phyloP scores from a whole-genome alignment of 345 rosid genomes.

The Streptanthus diversifolius region DNA sequence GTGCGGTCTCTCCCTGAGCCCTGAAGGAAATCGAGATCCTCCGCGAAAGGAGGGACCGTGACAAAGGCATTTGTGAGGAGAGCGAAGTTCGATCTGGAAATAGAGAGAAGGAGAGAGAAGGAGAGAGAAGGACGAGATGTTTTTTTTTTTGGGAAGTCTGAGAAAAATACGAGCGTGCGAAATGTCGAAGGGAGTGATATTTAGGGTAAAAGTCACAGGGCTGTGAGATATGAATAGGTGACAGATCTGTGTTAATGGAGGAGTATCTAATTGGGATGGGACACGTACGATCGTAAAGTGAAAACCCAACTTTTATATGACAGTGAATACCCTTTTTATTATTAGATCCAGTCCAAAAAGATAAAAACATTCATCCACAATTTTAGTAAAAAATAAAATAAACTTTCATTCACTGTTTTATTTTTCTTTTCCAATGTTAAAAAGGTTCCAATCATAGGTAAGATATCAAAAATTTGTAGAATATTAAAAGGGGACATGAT shows the following conservation, averaged over 20 bases:
- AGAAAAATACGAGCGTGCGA: conserved; percentile 15
- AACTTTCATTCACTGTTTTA: too few species aligned
- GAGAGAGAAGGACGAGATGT: conserved; percentile 4
- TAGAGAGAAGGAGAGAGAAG: background rate
- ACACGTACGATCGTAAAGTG: conserved; percentile 15
- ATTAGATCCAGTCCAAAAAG: too few species aligned
- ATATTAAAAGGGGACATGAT: too few species aligned
- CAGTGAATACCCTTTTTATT: too few species aligned
- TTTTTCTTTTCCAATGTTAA: too few species aligned
- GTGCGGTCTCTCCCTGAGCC: conserved; percentile 20
- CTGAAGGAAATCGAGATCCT: conserved; percentile 56
- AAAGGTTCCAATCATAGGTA: too few species aligned
- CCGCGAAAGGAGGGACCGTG: conserved; percentile 54
- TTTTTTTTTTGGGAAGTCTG: conserved; percentile 3
- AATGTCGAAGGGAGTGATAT: background rate
- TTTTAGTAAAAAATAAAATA: too few species aligned
- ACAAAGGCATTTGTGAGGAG: conserved; percentile 47
- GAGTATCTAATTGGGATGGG: background rate
- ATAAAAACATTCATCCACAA: background rate
- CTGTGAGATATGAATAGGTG: conserved; percentile 15
- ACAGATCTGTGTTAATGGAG: background rate
- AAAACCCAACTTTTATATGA: background rate
- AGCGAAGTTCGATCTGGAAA: conserved; percentile 16
- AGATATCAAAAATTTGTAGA: too few species aligned
- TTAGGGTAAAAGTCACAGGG: conserved; percentile 14